phyloP scores from a whole-genome alignment of 2,329 filamentous ascomycete genomes.

The Paramyrothecium sp. region DNA sequence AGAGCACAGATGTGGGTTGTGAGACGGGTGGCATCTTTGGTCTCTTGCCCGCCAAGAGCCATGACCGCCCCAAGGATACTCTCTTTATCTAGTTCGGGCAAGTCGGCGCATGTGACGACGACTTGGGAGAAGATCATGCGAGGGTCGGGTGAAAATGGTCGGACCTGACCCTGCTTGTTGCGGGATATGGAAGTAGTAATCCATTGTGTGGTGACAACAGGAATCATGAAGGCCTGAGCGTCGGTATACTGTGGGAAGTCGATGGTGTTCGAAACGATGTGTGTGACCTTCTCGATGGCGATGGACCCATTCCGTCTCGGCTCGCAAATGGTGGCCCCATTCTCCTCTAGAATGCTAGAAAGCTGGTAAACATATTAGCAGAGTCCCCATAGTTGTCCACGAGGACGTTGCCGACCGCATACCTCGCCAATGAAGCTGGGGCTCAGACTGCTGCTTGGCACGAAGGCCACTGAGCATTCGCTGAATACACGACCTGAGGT shows the following conservation, averaged over 20 bases:
- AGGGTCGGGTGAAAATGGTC: constrained; percentile 88
- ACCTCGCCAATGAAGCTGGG: constrained; percentile 41
- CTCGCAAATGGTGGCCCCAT: constrained; percentile 50
- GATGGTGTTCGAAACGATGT: constrained; percentile 69
- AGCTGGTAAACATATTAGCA: constrained; percentile 30
- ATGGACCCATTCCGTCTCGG: constrained; percentile 47
- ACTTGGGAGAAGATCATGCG: constrained; percentile 87
- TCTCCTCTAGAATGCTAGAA: constrained; percentile 39
- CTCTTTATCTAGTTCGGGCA: constrained; percentile 85
- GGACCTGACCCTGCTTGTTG: constrained; percentile 70
- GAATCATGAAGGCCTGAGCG: constrained; percentile 74
- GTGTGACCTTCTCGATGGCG: constrained; percentile 47
- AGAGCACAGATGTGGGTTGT: constrained; percentile 90
- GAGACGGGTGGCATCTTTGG: constrained; percentile 65
- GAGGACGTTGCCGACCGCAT: constrained; percentile 1
- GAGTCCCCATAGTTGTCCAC: neutral
- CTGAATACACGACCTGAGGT: constrained; percentile 30
- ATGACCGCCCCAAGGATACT: constrained; percentile 87
- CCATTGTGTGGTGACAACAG: constrained; percentile 83
- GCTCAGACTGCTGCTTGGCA: constrained; percentile 38
- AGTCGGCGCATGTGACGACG: constrained; percentile 76
- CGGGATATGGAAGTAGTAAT: constrained; percentile 68
- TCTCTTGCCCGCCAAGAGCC: constrained; percentile 84
- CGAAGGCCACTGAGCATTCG: constrained; percentile 44
- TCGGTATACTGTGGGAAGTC: constrained; percentile 87